A percentile compares a stretch with the other conserved stretches of the same genome.
Evolutionary conservation across 2,329 filamentous ascomycete species (phyloP).

Genomic region (Alternaria sp.): DNA sequence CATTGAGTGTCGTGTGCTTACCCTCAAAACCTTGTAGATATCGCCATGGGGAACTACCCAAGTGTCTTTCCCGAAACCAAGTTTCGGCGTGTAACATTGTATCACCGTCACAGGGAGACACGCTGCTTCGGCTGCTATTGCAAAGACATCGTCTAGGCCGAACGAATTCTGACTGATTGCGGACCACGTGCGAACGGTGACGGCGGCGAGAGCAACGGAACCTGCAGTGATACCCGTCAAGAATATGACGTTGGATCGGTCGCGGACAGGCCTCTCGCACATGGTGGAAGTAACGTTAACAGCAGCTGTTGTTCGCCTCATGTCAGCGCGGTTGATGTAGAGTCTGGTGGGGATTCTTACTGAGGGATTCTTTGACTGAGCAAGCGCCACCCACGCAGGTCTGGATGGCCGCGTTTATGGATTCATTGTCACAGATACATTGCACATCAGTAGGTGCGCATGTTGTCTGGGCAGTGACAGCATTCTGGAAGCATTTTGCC

Average conservation of each 20-base stretch:
- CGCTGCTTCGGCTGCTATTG: conserved; percentile 7
- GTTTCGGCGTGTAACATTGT: conserved; percentile 9
- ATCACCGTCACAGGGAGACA: conserved; percentile 20
- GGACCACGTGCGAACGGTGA: conserved; percentile 28
- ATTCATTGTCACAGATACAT: conserved; percentile 15
- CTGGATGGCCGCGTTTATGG: conserved; percentile 5
- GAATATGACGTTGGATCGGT: conserved; percentile 16
- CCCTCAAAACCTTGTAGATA: conserved; percentile 6
- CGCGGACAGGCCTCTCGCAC: conserved; percentile 43
- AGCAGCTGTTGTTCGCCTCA: conserved; percentile 25
- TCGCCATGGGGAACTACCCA: conserved; percentile 53
- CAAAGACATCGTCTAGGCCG: conserved; percentile 18
- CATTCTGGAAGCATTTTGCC: conserved; percentile 1
- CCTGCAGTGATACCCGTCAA: conserved; percentile 37
- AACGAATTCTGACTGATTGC: conserved; percentile 5
- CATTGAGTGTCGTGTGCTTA: neutral
- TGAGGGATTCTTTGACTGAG: conserved; percentile 13
- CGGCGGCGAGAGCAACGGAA: conserved; percentile 33
- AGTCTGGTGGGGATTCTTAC: conserved; percentile 2
- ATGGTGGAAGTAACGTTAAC: conserved; percentile 46
- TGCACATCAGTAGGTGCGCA: conserved; percentile 11
- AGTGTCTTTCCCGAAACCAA: conserved; percentile 57
- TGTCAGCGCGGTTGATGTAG: neutral
- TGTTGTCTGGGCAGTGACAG: neutral
- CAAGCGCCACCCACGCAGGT: conserved; percentile 15